phyloP scores from a whole-genome alignment of 306 rosid species.

The Cajanus cajan region DNA sequence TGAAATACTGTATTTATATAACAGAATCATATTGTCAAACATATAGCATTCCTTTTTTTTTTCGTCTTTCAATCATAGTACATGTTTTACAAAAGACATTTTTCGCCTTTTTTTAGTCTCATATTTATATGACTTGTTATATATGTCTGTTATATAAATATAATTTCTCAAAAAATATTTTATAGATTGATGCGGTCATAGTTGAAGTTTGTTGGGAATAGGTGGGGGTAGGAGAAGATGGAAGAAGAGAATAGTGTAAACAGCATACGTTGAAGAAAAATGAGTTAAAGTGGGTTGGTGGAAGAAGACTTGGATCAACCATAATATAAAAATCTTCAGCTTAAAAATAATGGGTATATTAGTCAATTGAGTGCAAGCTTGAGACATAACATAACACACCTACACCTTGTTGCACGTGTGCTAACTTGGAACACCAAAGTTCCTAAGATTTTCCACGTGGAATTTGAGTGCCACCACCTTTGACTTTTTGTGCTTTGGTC shows the following conservation, averaged over 20 bases:
- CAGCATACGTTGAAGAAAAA: neutral
- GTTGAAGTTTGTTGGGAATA: neutral
- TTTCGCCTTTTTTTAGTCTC: neutral
- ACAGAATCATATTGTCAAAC: neutral
- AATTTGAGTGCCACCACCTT: neutral
- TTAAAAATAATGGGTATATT: neutral
- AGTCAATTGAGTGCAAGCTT: neutral
- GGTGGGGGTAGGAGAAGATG: constrained; percentile 25
- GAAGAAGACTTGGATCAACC: neutral
- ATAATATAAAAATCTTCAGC: neutral
- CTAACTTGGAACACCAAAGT: neutral
- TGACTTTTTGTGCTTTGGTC: neutral
- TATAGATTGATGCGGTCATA: neutral
- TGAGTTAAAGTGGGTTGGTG: constrained; percentile 39
- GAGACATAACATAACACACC: neutral
- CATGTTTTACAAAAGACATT: neutral
- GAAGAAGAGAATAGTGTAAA: neutral
- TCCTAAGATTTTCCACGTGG: neutral
- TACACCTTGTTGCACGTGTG: constrained; percentile 11
- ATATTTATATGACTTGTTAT: neutral
- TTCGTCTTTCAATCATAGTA: neutral
- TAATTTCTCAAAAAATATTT: neutral
- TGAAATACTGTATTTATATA: neutral
- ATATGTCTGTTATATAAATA: neutral
- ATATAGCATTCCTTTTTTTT: neutral